Percentiles rank a stretch among this genome's conserved stretches.
Evolutionary conservation across 2,329 filamentous ascomycete genomes (phyloP).

Genomic region (Scleromitrula shiraiana): DNA sequence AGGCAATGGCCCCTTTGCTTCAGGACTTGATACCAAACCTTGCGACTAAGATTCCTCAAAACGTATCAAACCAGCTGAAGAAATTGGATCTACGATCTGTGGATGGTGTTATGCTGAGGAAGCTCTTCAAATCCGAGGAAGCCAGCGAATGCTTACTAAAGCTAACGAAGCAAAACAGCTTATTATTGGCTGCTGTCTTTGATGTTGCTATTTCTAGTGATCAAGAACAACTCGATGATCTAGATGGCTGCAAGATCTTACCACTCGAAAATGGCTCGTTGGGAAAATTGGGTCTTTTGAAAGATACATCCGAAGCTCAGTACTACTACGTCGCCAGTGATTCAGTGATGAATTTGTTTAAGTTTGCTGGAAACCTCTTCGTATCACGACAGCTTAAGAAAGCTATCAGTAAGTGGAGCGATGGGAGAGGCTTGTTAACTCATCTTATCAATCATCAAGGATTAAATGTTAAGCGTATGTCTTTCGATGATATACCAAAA

Average conservation of each 20-base stretch:
- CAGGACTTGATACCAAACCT: constrained; percentile 14
- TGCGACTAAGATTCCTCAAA: constrained; percentile 13
- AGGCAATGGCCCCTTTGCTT: constrained; percentile 13
- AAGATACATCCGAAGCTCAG: not conserved
- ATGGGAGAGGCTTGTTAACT: too few relatives aligned
- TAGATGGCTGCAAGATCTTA: constrained; percentile 24
- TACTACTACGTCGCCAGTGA: constrained; percentile 14
- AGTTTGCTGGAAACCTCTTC: constrained; percentile 17
- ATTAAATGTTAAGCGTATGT: constrained; percentile 21
- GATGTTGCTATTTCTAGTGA: constrained; percentile 6
- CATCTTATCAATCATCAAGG: constrained; percentile 4
- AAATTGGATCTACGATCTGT: constrained; percentile 12
- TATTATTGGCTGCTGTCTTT: constrained; percentile 10
- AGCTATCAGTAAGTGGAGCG: too few relatives aligned
- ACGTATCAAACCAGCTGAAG: constrained; percentile 7
- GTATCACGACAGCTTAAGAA: constrained; percentile 4
- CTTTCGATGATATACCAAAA: constrained; percentile 13
- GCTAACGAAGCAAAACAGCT: too few relatives aligned
- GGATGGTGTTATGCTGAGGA: constrained; percentile 12
- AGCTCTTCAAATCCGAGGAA: constrained; percentile 13
- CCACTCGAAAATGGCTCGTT: constrained; percentile 22
- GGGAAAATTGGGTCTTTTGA: constrained; percentile 11
- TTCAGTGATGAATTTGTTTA: constrained; percentile 19
- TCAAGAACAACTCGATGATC: too few relatives aligned
- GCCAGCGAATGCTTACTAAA: constrained; percentile 1